Evolutionary conservation across 805 yeast species (phyloP).

Genomic region (Zygoascus bituminiphila): DNA sequence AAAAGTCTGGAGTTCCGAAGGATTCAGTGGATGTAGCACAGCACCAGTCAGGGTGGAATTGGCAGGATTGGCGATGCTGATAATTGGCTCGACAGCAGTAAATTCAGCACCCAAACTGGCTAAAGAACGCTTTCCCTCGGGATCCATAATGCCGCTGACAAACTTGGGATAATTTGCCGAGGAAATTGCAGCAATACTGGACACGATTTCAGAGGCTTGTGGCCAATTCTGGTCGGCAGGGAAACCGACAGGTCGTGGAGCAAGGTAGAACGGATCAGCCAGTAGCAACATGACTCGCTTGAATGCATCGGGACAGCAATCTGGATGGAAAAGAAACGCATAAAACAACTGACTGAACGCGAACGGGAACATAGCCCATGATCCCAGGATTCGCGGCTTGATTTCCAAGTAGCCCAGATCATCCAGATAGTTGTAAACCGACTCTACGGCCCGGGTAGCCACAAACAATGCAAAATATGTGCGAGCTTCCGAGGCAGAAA

Average conservation of each 20-base stretch:
- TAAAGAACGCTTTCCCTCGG: slow-evolving; percentile 8
- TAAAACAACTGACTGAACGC: slow-evolving; percentile 33
- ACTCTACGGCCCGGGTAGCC: slow-evolving; percentile 29
- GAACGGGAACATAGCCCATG: slow-evolving; percentile 35
- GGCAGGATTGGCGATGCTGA: slow-evolving; percentile 27
- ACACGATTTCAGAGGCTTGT: slow-evolving; percentile 23
- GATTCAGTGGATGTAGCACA: slow-evolving; percentile 25
- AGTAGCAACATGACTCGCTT: slow-evolving; percentile 23
- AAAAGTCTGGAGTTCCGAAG: slow-evolving; percentile 21
- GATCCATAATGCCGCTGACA: slow-evolving; percentile 25
- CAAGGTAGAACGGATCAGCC: slow-evolving; percentile 24
- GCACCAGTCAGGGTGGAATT: slow-evolving; percentile 27
- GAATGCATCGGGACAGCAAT: slow-evolving; percentile 28
- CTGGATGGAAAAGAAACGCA: slow-evolving; percentile 29
- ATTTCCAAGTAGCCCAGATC: slow-evolving; percentile 28
- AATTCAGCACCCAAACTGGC: slow-evolving; percentile 17
- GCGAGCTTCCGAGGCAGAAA: slow-evolving; percentile 23
- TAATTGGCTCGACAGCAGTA: slow-evolving; percentile 20
- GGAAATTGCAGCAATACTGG: slow-evolving; percentile 26
- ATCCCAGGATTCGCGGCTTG: slow-evolving; percentile 30
- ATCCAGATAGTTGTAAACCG: slow-evolving; percentile 28
- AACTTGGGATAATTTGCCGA: slow-evolving; percentile 27
- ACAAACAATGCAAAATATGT: slow-evolving; percentile 27
- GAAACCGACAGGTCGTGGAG: slow-evolving; percentile 25
- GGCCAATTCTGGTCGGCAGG: slow-evolving; percentile 30